Base-by-base conservation (phyloP, 2,329 filamentous ascomycete genomes). In the Penicillium sp. region DNA sequence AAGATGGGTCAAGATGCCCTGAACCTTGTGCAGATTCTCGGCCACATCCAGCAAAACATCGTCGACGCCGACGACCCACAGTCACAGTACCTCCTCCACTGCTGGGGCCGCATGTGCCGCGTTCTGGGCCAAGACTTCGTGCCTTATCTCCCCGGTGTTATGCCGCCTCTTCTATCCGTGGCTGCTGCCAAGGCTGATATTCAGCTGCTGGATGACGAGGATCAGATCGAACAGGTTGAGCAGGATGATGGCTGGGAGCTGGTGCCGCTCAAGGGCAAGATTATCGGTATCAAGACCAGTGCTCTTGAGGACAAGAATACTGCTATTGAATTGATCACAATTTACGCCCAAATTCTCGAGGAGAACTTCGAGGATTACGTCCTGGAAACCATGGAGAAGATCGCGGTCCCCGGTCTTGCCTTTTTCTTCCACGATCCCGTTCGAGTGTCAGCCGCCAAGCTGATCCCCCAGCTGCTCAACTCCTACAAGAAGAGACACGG, bases 361-460 rank as follows among this genome's bases (percentile, higher is more conserved):
- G 91, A 84, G 23, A 86, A 90, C 31, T 99, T 99, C 72, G 92
- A 94, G 53, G 91, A 90, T 1, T 97, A 95, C 65, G 93, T 96
- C 51, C 82, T 87, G 44, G 88, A 96, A 59, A 95, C 96, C 57
- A 94, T 97, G 89, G 91, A 96, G 75, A 94, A 94, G 77, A 95
- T 99, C 71, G 93, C 92, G 2, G 81, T 99, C 23, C 93, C 94
- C 8, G 92, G 94, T 21, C 83, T 99, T 47, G 90, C 92, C 4
- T 99, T 99, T 82, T 99, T 97, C 82, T 99, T 99, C 85, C 94
- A 99, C 76, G 94, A 99, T 71, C 93, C 94, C 0, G 94, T 97
- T 55, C 87, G 94, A 53, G 93, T 95, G 51, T 92, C 95, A 36
- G 96, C 94, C 5, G 93, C 94, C 27, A 96, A 96, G 78, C 87